Evolutionary conservation across 2,329 filamentous ascomycete genomes (phyloP), one percentile per base, ranked within the genome.

Genomic region (Clarireedia hainanense): DNA sequence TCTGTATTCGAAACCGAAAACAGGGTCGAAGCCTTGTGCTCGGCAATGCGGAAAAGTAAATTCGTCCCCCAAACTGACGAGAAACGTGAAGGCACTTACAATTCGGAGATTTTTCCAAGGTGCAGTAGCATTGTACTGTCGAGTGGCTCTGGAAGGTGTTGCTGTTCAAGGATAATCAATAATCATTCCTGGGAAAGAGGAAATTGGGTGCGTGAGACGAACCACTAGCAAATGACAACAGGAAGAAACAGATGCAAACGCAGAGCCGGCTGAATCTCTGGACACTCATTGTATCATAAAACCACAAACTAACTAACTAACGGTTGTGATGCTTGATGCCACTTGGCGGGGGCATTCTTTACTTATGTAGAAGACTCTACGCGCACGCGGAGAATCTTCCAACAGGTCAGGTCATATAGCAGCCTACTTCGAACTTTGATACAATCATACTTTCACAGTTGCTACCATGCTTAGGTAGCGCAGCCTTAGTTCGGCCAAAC

Each of bases 141-240:
- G 15, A 6, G 10, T 30, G 1, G 24, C n/a, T 7, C 37, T 37
- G 9, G 26, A 15, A 5, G 37, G 10, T 17, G 12, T 43, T 5
- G 24, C 27, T 14, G 45, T 45, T 54, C 39, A 9, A 42, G 9
- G 20, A 27, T 1, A 2, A 9, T 49, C 36, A 54, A 45, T 30
- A 30, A 20, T 4, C 24, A 20, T 34, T 12, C 30, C 5, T 34
- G 20, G 17, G 10, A 50, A 36, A 6, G n/a, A 17, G 10, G 20
- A 17, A 6, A 12, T 7, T n/a, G 15, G 20, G 14, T 6, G 17
- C 10, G 47, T 9, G 27, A 23, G n/a, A 50, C 47, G 30, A 34
- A 55, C 52, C 52, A 55, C 37, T n/a, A 14, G 23, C 47, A 43
- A 37, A 55, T 34, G 52, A 45, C 9, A 55, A 34, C 10, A 34